Percentiles rank a stretch among this genome's conserved stretches.
Evolutionary conservation across 2,329 filamentous ascomycete genomes (phyloP).

Genomic region (Penicillium palitans): DNA sequence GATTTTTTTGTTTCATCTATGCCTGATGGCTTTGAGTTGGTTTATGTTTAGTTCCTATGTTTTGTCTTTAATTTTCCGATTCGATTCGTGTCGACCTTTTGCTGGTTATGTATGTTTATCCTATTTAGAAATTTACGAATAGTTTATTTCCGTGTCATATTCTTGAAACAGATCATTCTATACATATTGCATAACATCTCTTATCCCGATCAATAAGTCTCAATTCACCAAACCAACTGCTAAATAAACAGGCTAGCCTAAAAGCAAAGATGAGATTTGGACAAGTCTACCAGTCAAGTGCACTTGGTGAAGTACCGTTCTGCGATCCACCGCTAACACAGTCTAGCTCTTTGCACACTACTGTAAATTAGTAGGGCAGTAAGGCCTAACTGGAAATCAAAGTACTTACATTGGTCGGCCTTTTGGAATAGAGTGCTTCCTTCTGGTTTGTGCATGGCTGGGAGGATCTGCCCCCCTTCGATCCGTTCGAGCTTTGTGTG

Average conservation of each 20-base stretch:
- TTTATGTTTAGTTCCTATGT: too few species aligned
- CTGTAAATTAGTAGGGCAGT: background rate
- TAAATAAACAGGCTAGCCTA: background rate
- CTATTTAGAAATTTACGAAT: background rate
- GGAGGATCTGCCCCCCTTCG: constrained; percentile 22
- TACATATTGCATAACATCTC: too few species aligned
- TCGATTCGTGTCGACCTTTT: background rate
- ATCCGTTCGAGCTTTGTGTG: constrained; percentile 29
- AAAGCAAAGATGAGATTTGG: background rate
- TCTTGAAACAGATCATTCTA: background rate
- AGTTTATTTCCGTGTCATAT: background rate
- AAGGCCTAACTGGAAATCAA: fast-evolving
- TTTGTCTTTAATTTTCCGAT: background rate
- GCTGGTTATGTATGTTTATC: too few species aligned
- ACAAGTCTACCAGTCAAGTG: constrained; percentile 20
- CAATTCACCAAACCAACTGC: fast-evolving
- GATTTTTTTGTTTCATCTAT: background rate
- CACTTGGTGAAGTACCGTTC: background rate
- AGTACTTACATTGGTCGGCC: constrained; percentile 30
- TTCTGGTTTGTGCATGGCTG: constrained; percentile 29
- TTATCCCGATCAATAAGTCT: too few species aligned
- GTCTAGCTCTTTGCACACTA: constrained; percentile 26
- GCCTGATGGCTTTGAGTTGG: fast-evolving
- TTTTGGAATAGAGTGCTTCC: constrained; percentile 29
- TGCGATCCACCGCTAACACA: constrained; percentile 14